phyloP scores from a whole-genome alignment of 2,329 filamentous ascomycete species.

The Aspergillus pseudonomiae region DNA sequence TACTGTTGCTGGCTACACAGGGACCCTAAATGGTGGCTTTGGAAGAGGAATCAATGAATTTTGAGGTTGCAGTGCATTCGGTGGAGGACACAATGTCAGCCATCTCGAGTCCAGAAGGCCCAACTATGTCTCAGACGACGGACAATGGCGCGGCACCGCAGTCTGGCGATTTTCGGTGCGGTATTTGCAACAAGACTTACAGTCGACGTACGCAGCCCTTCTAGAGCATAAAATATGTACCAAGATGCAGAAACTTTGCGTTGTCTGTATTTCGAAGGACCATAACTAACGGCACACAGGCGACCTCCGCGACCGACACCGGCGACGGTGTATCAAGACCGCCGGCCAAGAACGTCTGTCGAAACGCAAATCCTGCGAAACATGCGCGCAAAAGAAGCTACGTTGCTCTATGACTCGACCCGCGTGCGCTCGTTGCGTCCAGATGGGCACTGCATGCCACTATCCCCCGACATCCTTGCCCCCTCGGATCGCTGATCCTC shows the following conservation, averaged over 20 bases:
- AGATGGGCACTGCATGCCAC: conserved; percentile 14
- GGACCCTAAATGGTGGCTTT: neutral
- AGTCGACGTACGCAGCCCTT: conserved; percentile 18
- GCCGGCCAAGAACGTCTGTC: conserved; percentile 21
- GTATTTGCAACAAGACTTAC: conserved; percentile 23
- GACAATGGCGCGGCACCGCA: neutral
- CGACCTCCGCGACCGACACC: conserved; percentile 24
- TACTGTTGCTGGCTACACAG: neutral
- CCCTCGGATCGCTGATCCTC: conserved; percentile 2
- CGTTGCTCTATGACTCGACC: conserved; percentile 24
- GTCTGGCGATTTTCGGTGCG: conserved; percentile 16
- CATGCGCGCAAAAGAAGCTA: conserved; percentile 23
- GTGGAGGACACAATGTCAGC: neutral
- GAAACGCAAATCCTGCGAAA: conserved; percentile 25
- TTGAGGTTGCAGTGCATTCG: neutral
- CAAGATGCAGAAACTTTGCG: neutral
- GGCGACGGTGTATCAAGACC: conserved; percentile 23
- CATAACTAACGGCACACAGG: conserved; percentile 13
- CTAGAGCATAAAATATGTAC: neutral
- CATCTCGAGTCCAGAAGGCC: neutral
- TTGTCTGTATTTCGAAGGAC: neutral
- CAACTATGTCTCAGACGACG: neutral
- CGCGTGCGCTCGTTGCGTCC: conserved; percentile 19
- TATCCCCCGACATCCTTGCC: conserved; percentile 19
- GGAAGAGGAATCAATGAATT: neutral